These are phyloP conservation scores for Xylaria digitata DNA, from an alignment of 2,329 filamentous ascomycete species.

Conservation along the genomic window DNA sequence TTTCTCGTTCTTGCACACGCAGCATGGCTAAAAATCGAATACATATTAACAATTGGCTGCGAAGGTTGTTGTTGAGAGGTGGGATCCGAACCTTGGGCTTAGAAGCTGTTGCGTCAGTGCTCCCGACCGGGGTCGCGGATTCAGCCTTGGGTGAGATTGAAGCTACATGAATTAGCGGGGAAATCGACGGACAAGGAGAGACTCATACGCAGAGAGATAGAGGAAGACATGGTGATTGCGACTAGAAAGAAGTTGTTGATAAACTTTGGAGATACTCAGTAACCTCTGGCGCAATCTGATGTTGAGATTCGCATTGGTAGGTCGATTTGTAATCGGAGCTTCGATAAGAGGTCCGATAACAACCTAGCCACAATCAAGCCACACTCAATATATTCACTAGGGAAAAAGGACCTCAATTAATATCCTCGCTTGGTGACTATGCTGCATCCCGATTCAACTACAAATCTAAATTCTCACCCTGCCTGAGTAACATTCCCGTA, in stretches of 20 bases:
- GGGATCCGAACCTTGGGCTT: conserved; percentile 50
- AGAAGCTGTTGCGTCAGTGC: conserved; percentile 41
- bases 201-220: conserved; percentile 42
- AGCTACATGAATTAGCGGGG: conserved; percentile 42
- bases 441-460: too few species aligned
- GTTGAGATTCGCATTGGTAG: conserved; percentile 4
- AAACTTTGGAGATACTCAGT: conserved; percentile 24
- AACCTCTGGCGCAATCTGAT: conserved; percentile 6
- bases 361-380: neutral
- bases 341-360: conserved; percentile 22
- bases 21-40: conserved; percentile 78
- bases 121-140: conserved; percentile 39
- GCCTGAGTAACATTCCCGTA: too few species aligned
- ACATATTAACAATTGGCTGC: conserved; percentile 22
- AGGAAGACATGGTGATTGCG: conserved; percentile 39
- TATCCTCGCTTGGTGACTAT: too few species aligned
- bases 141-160: conserved; percentile 46
- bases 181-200: neutral
- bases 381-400: too few species aligned
- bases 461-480: too few species aligned
- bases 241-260: conserved; percentile 4
- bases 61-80: neutral
- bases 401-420: too few species aligned
- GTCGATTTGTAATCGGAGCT: conserved; percentile 35
- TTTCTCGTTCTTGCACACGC: conserved; percentile 97